Conservation (phyloP, 2,329 filamentous ascomycete species). For the Dactylellina sp. region DNA sequence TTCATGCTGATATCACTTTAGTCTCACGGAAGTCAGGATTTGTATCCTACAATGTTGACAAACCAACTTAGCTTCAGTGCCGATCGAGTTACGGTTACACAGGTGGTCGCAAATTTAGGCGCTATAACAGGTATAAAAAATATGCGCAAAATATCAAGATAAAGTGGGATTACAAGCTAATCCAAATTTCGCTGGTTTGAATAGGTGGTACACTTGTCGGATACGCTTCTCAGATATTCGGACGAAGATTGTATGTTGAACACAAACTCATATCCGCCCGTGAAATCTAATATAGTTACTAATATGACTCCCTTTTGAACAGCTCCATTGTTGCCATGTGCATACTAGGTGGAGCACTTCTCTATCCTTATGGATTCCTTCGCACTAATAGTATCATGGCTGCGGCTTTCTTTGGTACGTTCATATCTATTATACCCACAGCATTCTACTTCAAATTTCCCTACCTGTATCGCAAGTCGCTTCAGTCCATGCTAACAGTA, state of each 20-base stretch:
- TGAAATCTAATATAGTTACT: neutral
- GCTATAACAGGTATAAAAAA: slow-evolving; percentile 68
- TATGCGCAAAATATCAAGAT: neutral
- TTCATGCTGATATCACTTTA: slow-evolving; percentile 18
- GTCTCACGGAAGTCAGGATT: slow-evolving; percentile 78
- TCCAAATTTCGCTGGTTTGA: too few species aligned
- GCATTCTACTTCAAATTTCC: neutral
- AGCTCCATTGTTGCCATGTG: slow-evolving; percentile 73
- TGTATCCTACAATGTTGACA: slow-evolving; percentile 72
- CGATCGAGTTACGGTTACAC: slow-evolving; percentile 75
- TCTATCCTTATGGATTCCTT: slow-evolving; percentile 85
- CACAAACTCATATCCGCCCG: neutral
- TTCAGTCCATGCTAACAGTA: neutral
- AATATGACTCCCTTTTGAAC: neutral
- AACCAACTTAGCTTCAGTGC: slow-evolving; percentile 69
- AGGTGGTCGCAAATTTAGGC: slow-evolving; percentile 78
- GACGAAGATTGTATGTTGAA: slow-evolving; percentile 68
- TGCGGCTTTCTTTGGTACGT: slow-evolving; percentile 73
- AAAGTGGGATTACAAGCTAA: too few species aligned
- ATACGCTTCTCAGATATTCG: slow-evolving; percentile 79
- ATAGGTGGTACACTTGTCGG: slow-evolving; percentile 77
- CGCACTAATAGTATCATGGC: slow-evolving; percentile 77
- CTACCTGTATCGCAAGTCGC: too few species aligned
- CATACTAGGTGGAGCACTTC: slow-evolving; percentile 76
- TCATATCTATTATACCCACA: slow-evolving; percentile 67